Conservation (phyloP, 2,329 filamentous ascomycete genomes). For the Coniochaeta sp. region DNA sequence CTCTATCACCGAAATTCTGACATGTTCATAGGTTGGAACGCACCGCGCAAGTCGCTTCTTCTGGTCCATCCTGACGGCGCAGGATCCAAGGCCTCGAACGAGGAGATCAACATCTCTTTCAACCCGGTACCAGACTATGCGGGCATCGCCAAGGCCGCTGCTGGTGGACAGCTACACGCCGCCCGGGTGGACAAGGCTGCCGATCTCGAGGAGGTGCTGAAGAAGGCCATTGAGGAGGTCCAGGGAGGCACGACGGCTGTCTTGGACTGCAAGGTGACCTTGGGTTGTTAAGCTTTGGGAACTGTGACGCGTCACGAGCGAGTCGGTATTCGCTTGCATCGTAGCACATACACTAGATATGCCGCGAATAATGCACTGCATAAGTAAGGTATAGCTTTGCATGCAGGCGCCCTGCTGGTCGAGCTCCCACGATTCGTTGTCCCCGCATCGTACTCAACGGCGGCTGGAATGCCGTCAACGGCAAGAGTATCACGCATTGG, state of each 20-base stretch:
- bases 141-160: slow-evolving; percentile 53
- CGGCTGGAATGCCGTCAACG: background rate
- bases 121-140: slow-evolving; percentile 50
- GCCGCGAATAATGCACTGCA: background rate
- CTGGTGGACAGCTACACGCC: slow-evolving; percentile 44
- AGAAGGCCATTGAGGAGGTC: slow-evolving; percentile 42
- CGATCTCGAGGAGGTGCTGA: slow-evolving; percentile 38
- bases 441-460: background rate
- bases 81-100: slow-evolving; percentile 47
- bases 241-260: slow-evolving; percentile 43
- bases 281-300: slow-evolving; percentile 27
- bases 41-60: slow-evolving; percentile 46
- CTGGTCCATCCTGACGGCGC: slow-evolving; percentile 51
- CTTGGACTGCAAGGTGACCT: slow-evolving; percentile 42
- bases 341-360: background rate
- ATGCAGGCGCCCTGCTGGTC: no score
- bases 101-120: slow-evolving; percentile 56
- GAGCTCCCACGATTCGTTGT: no score
- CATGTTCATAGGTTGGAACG: slow-evolving; percentile 46
- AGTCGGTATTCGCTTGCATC: background rate
- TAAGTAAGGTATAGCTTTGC: no score
- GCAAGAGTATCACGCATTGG: background rate
- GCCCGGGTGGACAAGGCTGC: slow-evolving; percentile 36
- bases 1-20: background rate
- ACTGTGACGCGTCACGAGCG: background rate